These are phyloP conservation scores for Blastocystis sp. DNA, from an alignment of 352 stramenopile genomes.

Conservation along the genomic window DNA sequence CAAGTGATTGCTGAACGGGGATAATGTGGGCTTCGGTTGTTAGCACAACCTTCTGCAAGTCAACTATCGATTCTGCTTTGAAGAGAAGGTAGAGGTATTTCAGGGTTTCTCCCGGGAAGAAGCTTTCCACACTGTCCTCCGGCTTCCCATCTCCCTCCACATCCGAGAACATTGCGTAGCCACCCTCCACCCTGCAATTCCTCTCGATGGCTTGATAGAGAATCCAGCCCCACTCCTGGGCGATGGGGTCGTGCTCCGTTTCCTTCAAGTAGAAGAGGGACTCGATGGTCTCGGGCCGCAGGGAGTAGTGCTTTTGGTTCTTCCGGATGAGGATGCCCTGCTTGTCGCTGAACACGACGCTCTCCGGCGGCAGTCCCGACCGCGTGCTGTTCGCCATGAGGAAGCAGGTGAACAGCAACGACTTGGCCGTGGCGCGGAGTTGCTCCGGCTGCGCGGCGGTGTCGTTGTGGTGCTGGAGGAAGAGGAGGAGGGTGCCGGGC, in stretches of 20 bases:
- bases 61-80: conserved; percentile 23
- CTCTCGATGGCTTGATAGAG: conserved; percentile 81
- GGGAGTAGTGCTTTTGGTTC: conserved; percentile 74
- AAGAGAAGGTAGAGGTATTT: conserved; percentile 69
- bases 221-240: conserved; percentile 78
- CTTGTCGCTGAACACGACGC: conserved; percentile 71
- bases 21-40: conserved; percentile 66
- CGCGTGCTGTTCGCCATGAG: conserved; percentile 37
- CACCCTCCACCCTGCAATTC: conserved; percentile 77
- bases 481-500: conserved; percentile 77
- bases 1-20: conserved; percentile 29
- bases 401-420: conserved; percentile 71
- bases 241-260: conserved; percentile 60
- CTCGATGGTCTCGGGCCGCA: conserved; percentile 82
- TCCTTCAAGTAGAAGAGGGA: conserved; percentile 80
- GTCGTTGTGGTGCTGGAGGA: conserved; percentile 77
- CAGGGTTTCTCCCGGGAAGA: conserved; percentile 43
- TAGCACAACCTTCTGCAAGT: conserved; percentile 66
- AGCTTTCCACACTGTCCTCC: conserved; percentile 38
- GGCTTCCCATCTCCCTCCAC: conserved; percentile 39
- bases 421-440: conserved; percentile 73
- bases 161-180: conserved; percentile 74
- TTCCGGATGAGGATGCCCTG: conserved; percentile 73
- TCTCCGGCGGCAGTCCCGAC: conserved; percentile 72
- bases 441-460: conserved; percentile 74